Conservation (phyloP, 2,329 filamentous ascomycete genomes). For the Diaporthe batatas region DNA sequence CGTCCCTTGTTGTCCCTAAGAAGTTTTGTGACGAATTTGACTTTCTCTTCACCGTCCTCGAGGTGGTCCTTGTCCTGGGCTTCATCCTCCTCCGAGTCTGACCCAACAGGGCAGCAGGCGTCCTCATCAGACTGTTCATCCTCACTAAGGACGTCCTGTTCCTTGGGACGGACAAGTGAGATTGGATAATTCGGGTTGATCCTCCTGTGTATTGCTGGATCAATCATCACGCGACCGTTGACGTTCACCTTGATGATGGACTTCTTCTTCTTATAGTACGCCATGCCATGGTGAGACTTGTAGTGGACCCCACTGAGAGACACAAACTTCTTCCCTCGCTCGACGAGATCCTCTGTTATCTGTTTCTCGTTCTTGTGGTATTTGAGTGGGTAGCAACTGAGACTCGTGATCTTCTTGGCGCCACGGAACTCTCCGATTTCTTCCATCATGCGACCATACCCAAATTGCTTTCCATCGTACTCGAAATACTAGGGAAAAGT, state of each 20-base stretch:
- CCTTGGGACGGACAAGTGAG: conserved; percentile 79
- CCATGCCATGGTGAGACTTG: conserved; percentile 85
- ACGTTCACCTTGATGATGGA: conserved; percentile 81
- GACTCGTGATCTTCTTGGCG: conserved; percentile 82
- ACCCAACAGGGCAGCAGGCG: conserved; percentile 54
- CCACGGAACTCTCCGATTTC: conserved; percentile 84
- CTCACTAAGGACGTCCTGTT: conserved; percentile 71
- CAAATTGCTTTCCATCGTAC: conserved; percentile 89
- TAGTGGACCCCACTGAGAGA: conserved; percentile 86
- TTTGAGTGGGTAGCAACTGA: conserved; percentile 81
- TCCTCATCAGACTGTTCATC: conserved; percentile 59
- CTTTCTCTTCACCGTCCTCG: conserved; percentile 54
- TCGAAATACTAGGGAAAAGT: conserved; percentile 74
- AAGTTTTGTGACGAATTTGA: conserved; percentile 65
- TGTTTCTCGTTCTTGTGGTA: conserved; percentile 81
- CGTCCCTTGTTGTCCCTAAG: conserved; percentile 60
- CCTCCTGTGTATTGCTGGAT: conserved; percentile 83
- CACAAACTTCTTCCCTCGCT: conserved; percentile 88
- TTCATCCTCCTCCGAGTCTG: conserved; percentile 54
- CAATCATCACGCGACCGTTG: conserved; percentile 89
- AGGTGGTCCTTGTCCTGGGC: conserved; percentile 58
- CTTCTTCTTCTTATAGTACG: conserved; percentile 86
- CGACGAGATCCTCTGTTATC: conserved; percentile 76
- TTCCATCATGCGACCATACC: conserved; percentile 77
- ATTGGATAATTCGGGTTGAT: conserved; percentile 90